phyloP scores from a whole-genome alignment of 2,329 filamentous ascomycete species.

The Colletotrichum sp. region DNA sequence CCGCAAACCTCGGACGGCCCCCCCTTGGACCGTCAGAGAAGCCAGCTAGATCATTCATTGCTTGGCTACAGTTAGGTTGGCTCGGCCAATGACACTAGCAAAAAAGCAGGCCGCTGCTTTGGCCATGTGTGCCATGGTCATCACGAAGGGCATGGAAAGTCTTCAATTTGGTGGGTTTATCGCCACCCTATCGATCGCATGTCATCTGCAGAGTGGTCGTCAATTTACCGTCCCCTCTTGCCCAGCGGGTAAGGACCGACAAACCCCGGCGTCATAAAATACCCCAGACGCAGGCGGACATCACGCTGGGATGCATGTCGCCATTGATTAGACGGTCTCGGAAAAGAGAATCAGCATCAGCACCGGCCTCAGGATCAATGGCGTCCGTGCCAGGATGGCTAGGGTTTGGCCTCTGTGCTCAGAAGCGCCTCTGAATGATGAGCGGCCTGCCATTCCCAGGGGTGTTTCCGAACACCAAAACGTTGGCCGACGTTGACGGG shows the following conservation, averaged over 20 bases:
- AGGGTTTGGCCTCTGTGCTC: constrained; percentile 1
- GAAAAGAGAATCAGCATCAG: not conserved
- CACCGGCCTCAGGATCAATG: not conserved
- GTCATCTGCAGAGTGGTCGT: not conserved
- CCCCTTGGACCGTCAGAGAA: constrained; percentile 11
- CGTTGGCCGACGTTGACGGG: constrained; percentile 15
- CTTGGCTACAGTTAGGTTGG: not conserved
- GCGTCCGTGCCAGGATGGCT: constrained; percentile 8
- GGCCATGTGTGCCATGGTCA: constrained; percentile 5
- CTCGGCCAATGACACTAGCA: not conserved
- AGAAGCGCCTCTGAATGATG: not conserved
- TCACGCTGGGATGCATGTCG: constrained; percentile 14
- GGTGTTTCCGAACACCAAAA: constrained; percentile 20
- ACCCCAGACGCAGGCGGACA: constrained; percentile 10
- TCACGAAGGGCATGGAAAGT: not conserved
- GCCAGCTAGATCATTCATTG: constrained; percentile 6
- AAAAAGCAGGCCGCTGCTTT: constrained; percentile 5
- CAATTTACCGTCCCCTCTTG: not conserved
- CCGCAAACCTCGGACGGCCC: constrained; percentile 19
- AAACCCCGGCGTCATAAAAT: constrained; percentile 3
- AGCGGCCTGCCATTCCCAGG: constrained; percentile 5
- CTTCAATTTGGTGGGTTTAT: not conserved
- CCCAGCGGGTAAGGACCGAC: constrained; percentile 3
- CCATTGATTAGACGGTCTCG: constrained; percentile 14
- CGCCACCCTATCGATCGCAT: not conserved